Conservation (phyloP, 257 asterid species). For the Prunella vulgaris region DNA sequence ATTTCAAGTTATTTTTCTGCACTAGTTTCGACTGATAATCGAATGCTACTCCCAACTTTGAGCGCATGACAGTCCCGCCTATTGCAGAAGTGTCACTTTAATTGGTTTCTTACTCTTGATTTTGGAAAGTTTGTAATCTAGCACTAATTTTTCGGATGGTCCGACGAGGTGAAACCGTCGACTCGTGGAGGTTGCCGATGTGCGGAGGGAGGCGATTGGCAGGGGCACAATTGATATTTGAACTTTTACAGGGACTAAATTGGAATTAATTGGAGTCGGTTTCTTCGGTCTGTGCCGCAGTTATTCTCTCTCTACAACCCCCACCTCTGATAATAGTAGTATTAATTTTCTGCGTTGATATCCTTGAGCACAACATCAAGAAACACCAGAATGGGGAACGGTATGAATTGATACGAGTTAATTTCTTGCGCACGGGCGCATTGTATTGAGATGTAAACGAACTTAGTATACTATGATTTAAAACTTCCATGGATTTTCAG, state of each 20-base stretch:
- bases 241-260: not conserved
- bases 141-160: too few species aligned
- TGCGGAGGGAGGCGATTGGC: too few species aligned
- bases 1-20: too few species aligned
- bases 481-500: conserved; percentile 37
- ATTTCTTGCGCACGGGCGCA: not conserved
- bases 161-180: too few species aligned
- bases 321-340: not conserved
- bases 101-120: too few species aligned
- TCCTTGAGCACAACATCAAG: not conserved
- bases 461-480: conserved; percentile 13
- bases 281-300: not conserved
- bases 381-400: conserved; percentile 22
- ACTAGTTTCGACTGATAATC: too few species aligned
- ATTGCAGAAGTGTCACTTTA: too few species aligned
- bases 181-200: too few species aligned
- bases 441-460: not conserved
- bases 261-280: not conserved
- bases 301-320: not conserved
- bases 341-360: not conserved
- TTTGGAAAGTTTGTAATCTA: too few species aligned
- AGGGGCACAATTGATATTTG: not conserved
- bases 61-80: too few species aligned
- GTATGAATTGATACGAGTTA: conserved; percentile 1
- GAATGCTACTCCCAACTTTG: too few species aligned